phyloP scores from a whole-genome alignment of 2,329 filamentous ascomycete species.

The Claviceps pusilla region DNA sequence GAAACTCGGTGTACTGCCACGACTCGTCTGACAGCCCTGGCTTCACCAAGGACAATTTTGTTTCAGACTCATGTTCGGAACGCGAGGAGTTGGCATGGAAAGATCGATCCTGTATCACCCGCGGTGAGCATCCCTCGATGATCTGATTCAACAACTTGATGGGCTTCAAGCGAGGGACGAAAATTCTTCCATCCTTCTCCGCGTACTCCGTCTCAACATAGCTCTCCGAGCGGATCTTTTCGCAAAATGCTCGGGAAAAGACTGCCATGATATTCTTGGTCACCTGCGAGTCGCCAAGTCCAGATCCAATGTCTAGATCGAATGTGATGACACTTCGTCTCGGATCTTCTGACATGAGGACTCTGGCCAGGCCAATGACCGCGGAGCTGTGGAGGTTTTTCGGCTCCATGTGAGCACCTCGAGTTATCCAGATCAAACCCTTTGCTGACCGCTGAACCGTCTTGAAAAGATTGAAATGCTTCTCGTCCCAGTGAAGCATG shows the following conservation, averaged over 20 bases:
- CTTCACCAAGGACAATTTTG: constrained; percentile 13
- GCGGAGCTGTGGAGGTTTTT: constrained; percentile 22
- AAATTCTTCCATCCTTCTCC: constrained; percentile 21
- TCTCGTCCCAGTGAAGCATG: constrained; percentile 25
- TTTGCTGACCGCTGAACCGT: constrained; percentile 21
- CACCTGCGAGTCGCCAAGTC: constrained; percentile 7
- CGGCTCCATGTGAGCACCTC: constrained; percentile 23
- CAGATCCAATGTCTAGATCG: constrained; percentile 20
- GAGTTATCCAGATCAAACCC: constrained; percentile 33
- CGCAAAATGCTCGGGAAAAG: constrained; percentile 12
- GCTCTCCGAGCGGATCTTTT: constrained; percentile 2
- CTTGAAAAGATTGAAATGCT: constrained; percentile 26
- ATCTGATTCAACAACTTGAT: constrained; percentile 26
- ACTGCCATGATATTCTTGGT: constrained; percentile 12
- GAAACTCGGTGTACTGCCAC: constrained; percentile 13
- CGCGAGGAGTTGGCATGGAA: constrained; percentile 8
- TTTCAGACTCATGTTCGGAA: neutral
- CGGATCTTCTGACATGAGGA: constrained; percentile 34
- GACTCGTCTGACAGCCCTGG: constrained; percentile 14
- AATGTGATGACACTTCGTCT: constrained; percentile 27
- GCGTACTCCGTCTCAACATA: constrained; percentile 29
- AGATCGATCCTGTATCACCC: constrained; percentile 3
- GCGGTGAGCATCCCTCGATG: constrained; percentile 21
- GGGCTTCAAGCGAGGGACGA: constrained; percentile 30
- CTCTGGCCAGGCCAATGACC: constrained; percentile 31